Conservation (phyloP, 192 early-diverging fungal species). For the Phycomyces nitens region DNA sequence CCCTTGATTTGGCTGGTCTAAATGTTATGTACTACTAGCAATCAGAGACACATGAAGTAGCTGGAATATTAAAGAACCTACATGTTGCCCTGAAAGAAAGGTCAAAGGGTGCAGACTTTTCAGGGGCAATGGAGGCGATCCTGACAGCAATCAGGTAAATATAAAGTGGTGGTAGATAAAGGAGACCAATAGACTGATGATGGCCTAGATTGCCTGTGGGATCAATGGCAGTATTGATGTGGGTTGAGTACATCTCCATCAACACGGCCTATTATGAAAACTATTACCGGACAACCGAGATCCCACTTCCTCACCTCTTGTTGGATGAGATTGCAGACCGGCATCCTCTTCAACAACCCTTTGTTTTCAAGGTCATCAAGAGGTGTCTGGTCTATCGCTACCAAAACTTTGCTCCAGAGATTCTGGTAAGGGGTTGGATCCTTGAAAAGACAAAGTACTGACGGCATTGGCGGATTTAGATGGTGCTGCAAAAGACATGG, state of each 20-base stretch:
- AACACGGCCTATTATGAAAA: slow-evolving; percentile 67
- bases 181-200: background rate
- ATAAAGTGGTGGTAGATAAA: background rate
- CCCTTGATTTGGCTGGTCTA: background rate
- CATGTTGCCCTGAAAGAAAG: slow-evolving; percentile 5
- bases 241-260: slow-evolving; percentile 60
- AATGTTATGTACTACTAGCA: slow-evolving; percentile 3
- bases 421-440: slow-evolving; percentile 37
- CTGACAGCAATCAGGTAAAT: slow-evolving; percentile 7
- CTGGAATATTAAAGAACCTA: slow-evolving; percentile 2
- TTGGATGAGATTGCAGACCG: slow-evolving; percentile 76
- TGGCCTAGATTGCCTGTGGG: slow-evolving; percentile 46
- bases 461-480: slow-evolving; percentile 34
- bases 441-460: background rate
- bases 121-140: slow-evolving; percentile 19
- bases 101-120: slow-evolving; percentile 8
- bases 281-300: slow-evolving; percentile 62
- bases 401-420: slow-evolving; percentile 55
- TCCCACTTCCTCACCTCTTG: slow-evolving; percentile 55
- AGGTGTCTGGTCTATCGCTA: slow-evolving; percentile 57
- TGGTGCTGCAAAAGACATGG: slow-evolving; percentile 61
- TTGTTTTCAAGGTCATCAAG: slow-evolving; percentile 60
- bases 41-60: slow-evolving; percentile 4
- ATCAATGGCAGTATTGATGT: slow-evolving; percentile 55
- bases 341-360: slow-evolving; percentile 63